Base-by-base conservation (phyloP, 371 early-diverging fungal species). In the Blakeslea trispora region DNA sequence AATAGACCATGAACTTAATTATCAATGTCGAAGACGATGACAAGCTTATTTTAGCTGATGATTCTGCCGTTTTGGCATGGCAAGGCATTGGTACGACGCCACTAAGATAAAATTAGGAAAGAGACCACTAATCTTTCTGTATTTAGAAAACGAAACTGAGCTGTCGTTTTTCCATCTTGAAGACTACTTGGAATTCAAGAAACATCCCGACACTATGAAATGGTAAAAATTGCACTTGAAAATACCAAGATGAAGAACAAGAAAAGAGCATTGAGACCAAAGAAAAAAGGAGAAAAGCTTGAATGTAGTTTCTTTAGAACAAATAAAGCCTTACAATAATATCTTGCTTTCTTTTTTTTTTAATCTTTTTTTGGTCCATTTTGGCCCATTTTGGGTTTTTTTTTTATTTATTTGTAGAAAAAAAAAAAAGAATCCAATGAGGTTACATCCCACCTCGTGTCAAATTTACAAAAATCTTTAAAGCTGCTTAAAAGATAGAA, bases 11-110 rank as follows among this genome's bases (percentile, higher is more conserved):
- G 69, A 91, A 93, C 64, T 71, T 95, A 44, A 87, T 91, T 49
- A 92, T 95, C 71, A 95, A 95, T 68, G 63, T 91, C 59, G 94
- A 92, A 43, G 77, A 91, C 53, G 89, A 88, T 35, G 88, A 85
- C 18, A 79, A 82, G 37, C 75, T 81, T 66, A 75, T 88, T 55
- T 69, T 90, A 43, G 55, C 62, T 13, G 80, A 90, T 50, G 88
- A 91, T 48, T 59, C 71, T 19, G 78, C 75, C 7, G 79, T 86
- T 14, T 75, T 93, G 45, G 67, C 72, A 13, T 82, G 78, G 59
- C 75, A 75, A 19, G 87, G 87, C 3, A 64, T 88, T 44, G 89
- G 91, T 90, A 77, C 53, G 74, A 37, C 44, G 13, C 17, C 1
- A 50, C 24, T 40, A 45, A 15, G 18, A 41, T 14, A 17, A 14